Conservation (phyloP, 73 alveolate species). For the Paramecium sonneborni region DNA sequence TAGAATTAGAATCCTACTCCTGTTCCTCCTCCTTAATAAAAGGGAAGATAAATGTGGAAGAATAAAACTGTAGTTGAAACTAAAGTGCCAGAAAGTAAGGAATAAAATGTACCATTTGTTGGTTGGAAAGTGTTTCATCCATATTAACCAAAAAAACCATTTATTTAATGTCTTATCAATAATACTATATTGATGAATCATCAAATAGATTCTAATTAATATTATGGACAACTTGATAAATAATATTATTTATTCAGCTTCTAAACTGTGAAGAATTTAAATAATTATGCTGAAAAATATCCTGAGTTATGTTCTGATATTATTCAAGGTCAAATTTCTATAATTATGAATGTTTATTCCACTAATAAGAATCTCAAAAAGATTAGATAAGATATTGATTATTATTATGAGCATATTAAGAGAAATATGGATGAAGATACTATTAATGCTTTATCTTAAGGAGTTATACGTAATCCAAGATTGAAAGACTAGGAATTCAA, state of each 20-base stretch:
- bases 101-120: not conserved
- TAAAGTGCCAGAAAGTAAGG: not conserved
- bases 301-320: not conserved
- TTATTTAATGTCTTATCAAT: not conserved
- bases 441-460: not conserved
- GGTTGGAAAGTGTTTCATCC: slow-evolving; percentile 5
- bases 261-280: not conserved
- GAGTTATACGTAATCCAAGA: not conserved
- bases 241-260: not conserved
- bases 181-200: not conserved
- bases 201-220: not conserved
- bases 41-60: not conserved
- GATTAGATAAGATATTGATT: not conserved
- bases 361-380: not conserved
- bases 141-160: not conserved
- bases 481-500: not conserved
- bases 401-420: not conserved
- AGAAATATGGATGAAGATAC: slow-evolving; percentile 2
- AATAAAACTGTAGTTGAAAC: not conserved
- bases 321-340: not conserved
- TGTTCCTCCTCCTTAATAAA: not conserved
- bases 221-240: not conserved
- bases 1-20: not conserved
- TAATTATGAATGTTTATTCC: not conserved
- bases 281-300: not conserved